A percentile compares a stretch with the other conserved stretches of the same genome.
Evolutionary conservation across 1,284 basidiomycete genomes (phyloP).

Genomic region (Ceratobasidium sp.): DNA sequence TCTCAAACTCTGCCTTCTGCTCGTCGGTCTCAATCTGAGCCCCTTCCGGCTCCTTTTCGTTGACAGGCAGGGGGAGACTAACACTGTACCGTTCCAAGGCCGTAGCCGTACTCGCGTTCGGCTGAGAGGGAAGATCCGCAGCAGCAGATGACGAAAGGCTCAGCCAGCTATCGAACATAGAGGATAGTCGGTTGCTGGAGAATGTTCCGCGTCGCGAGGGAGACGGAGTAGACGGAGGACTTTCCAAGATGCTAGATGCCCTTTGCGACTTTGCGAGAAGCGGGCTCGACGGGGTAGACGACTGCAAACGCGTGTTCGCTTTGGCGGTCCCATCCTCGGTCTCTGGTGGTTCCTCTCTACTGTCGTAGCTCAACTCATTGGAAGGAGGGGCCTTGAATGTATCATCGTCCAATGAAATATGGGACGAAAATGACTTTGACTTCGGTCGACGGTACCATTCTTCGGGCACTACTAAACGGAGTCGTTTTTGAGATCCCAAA

Average conservation of each 20-base stretch:
- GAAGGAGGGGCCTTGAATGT: conserved; percentile 55
- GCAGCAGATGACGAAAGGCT: conserved; percentile 51
- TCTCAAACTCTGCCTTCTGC: conserved; percentile 62
- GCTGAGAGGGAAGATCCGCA: conserved; percentile 42
- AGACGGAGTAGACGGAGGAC: conserved; percentile 44
- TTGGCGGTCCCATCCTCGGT: conserved; percentile 71
- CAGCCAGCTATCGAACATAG: conserved; percentile 69
- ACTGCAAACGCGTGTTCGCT: conserved; percentile 46
- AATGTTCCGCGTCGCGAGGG: conserved; percentile 57
- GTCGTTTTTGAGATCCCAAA: conserved; percentile 51
- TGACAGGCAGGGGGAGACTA: conserved; percentile 36
- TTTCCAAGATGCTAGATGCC: conserved; percentile 7
- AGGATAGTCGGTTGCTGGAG: conserved; percentile 66
- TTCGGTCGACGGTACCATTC: conserved; percentile 79
- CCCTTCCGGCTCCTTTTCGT: conserved; percentile 47
- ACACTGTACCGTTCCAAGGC: conserved; percentile 31
- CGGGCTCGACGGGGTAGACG: conserved; percentile 6
- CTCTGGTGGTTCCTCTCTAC: conserved; percentile 58
- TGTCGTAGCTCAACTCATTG: conserved; percentile 50
- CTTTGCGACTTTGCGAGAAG: conserved; percentile 5
- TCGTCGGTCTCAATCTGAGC: conserved; percentile 49
- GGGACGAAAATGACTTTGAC: conserved; percentile 58
- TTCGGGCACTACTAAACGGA: conserved; percentile 74
- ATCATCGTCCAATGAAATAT: conserved; percentile 59
- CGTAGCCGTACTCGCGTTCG: conserved; percentile 20